phyloP scores from a whole-genome alignment of 768 basidiomycete species.

The Suillus alpinus region DNA sequence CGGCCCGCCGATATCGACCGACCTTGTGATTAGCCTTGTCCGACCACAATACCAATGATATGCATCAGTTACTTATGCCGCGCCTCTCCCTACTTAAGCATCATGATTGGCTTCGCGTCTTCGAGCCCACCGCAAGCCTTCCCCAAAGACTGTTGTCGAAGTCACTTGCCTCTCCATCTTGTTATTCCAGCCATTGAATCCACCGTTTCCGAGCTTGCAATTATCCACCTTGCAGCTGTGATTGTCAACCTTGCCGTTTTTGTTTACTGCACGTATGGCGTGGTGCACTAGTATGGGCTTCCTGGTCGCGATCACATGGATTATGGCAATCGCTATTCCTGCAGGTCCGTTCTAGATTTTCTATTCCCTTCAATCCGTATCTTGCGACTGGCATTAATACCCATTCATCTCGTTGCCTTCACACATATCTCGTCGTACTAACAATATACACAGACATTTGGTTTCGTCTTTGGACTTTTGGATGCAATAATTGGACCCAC shows the following conservation, averaged over 20 bases:
- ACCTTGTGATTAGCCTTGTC: background rate
- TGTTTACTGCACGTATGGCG: conserved; percentile 47
- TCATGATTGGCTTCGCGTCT: background rate
- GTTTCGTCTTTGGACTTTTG: conserved; percentile 89
- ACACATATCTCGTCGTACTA: background rate
- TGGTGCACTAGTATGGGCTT: conserved; percentile 85
- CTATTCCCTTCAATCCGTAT: background rate
- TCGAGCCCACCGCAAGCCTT: background rate
- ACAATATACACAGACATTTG: conserved; percentile 64
- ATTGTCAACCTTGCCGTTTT: background rate
- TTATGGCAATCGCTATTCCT: conserved; percentile 93
- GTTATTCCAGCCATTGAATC: background rate
- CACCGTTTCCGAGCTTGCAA: background rate
- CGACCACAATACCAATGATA: background rate
- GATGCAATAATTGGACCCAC: conserved; percentile 96
- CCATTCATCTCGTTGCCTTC: background rate
- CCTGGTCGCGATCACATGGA: conserved; percentile 89
- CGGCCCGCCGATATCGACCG: too few species aligned
- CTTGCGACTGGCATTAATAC: background rate
- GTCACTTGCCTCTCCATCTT: background rate
- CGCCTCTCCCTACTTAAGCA: background rate
- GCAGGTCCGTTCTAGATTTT: conserved; percentile 48
- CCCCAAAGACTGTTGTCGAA: background rate
- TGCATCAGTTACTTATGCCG: background rate
- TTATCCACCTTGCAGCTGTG: background rate